Evolutionary conservation across 306 rosid genomes (phyloP).

Genomic region (Cicer arietinum): DNA sequence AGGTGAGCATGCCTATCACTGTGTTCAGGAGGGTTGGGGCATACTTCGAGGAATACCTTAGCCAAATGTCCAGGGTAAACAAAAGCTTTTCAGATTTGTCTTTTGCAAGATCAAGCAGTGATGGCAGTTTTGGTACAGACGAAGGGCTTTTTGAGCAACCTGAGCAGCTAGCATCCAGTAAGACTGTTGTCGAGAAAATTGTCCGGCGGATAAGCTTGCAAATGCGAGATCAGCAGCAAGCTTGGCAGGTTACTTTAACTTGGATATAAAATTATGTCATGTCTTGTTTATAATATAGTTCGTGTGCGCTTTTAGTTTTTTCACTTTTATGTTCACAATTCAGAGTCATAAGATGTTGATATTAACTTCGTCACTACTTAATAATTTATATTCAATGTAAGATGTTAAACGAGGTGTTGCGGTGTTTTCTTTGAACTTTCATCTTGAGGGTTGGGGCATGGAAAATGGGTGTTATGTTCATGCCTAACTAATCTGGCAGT

Average conservation of each 20-base stretch:
- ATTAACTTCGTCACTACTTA: conserved; percentile 4
- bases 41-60: conserved; percentile 63
- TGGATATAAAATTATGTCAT: conserved; percentile 34
- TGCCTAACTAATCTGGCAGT: conserved; percentile 23
- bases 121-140: conserved; percentile 71
- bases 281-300: conserved; percentile 35
- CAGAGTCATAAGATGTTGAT: conserved; percentile 30
- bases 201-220: conserved; percentile 65
- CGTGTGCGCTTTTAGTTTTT: conserved; percentile 11
- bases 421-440: conserved; percentile 16
- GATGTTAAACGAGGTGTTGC: conserved; percentile 10
- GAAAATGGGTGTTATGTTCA: conserved; percentile 9
- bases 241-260: conserved; percentile 78
- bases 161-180: conserved; percentile 70
- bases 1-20: conserved; percentile 74
- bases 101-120: conserved; percentile 72
- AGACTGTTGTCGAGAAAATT: conserved; percentile 63
- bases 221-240: conserved; percentile 71
- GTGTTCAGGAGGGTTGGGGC: conserved; percentile 67
- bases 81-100: conserved; percentile 60
- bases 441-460: conserved; percentile 25
- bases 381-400: conserved; percentile 16
- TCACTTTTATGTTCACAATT: conserved; percentile 16
- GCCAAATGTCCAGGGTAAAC: conserved; percentile 62
- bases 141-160: conserved; percentile 91